phyloP scores from a whole-genome alignment of 2,329 filamentous ascomycete genomes.

The Fusarium anguioides region DNA sequence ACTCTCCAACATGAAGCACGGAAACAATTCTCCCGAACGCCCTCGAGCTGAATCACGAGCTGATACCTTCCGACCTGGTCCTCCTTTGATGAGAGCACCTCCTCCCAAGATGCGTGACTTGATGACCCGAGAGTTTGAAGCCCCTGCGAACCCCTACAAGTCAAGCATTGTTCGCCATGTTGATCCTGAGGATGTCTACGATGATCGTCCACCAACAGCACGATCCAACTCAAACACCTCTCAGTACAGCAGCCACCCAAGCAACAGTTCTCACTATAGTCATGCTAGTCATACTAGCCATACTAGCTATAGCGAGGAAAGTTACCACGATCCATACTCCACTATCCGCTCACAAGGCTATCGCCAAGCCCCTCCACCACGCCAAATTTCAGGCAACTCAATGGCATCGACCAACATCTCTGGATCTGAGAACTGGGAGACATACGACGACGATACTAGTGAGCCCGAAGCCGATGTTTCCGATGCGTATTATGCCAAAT shows the following conservation, averaged over 20 bases:
- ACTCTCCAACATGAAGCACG: constrained; percentile 74
- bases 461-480: constrained; percentile 80
- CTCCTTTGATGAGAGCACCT: constrained; percentile 70
- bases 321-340: constrained; percentile 52
- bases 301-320: constrained; percentile 52
- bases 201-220: constrained; percentile 64
- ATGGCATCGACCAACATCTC: constrained; percentile 80
- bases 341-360: constrained; percentile 57
- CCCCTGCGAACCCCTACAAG: constrained; percentile 62
- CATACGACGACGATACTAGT: constrained; percentile 87
- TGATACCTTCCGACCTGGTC: constrained; percentile 63
- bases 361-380: constrained; percentile 55
- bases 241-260: constrained; percentile 45
- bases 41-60: constrained; percentile 57
- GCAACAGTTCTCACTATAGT: constrained; percentile 50
- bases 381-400: constrained; percentile 75
- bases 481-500: constrained; percentile 83
- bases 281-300: constrained; percentile 32
- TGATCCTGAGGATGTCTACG: constrained; percentile 86
- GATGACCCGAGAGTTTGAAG: constrained; percentile 61
- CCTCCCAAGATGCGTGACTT: constrained; percentile 95
- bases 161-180: constrained; percentile 68
- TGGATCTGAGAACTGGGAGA: constrained; percentile 97
- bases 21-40: constrained; percentile 85
- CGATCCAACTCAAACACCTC: constrained; percentile 56